These are phyloP conservation scores for Halophytophthora batemanensis DNA, from an alignment of 352 stramenopile species.

Conservation along the genomic window DNA sequence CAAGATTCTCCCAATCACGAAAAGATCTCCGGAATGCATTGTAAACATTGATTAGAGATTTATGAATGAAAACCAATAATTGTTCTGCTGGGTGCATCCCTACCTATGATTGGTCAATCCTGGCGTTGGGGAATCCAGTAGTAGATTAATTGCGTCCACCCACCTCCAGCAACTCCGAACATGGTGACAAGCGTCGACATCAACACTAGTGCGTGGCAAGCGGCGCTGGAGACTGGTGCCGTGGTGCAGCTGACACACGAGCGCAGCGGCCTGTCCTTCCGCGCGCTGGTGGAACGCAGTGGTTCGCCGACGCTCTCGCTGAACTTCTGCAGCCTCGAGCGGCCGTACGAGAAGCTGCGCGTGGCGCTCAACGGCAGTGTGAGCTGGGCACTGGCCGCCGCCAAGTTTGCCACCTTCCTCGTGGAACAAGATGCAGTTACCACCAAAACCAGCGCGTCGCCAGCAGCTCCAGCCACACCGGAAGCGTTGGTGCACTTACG, in stretches of 20 bases:
- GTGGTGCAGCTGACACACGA: slow-evolving; percentile 59
- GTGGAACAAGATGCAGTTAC: slow-evolving; percentile 35
- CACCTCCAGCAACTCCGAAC: too few relatives aligned
- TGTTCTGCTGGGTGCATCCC: too few relatives aligned
- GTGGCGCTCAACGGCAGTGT: slow-evolving; percentile 66
- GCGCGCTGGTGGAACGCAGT: slow-evolving; percentile 46
- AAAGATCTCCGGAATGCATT: too few relatives aligned
- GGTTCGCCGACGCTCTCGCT: slow-evolving; percentile 25
- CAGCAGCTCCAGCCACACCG: slow-evolving; percentile 1
- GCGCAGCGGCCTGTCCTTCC: slow-evolving; percentile 36
- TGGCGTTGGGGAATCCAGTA: too few relatives aligned
- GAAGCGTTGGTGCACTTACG: slow-evolving; percentile 55
- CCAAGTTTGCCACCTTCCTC: slow-evolving; percentile 71
- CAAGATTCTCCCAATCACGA: too few relatives aligned
- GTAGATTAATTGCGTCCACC: too few relatives aligned
- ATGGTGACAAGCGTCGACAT: too few relatives aligned
- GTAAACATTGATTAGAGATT: too few relatives aligned
- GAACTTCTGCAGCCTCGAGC: slow-evolving; percentile 58
- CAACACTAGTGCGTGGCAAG: too few relatives aligned
- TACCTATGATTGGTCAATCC: too few relatives aligned
- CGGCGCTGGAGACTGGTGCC: slow-evolving; percentile 43
- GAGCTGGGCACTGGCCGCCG: slow-evolving; percentile 50
- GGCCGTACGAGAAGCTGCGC: slow-evolving; percentile 78
- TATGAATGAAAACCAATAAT: too few relatives aligned
- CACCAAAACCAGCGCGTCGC: slow-evolving; percentile 6